A percentile compares a stretch with the other conserved stretches of the same genome.
Conservation (phyloP, 768 basidiomycete genomes). For the Melanogaster broomeanus region DNA sequence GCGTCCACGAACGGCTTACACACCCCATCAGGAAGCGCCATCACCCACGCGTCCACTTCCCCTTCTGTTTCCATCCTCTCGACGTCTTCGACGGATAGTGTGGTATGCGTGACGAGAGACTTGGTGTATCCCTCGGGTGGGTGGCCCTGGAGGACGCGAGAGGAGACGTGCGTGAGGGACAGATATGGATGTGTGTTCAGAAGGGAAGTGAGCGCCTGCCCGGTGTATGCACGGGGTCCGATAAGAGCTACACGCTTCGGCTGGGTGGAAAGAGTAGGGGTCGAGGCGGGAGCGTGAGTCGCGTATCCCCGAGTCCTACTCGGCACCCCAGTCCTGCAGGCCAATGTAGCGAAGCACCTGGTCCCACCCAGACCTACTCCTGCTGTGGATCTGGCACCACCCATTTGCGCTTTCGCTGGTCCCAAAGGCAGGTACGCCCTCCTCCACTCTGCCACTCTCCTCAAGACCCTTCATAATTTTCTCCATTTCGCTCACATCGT, state of each 20-base stretch:
- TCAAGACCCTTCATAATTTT: constrained; percentile 78
- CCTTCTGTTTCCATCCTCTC: constrained; percentile 86
- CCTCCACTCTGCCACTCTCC: constrained; percentile 77
- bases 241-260: constrained; percentile 93
- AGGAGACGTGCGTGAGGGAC: constrained; percentile 90
- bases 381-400: constrained; percentile 8
- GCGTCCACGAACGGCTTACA: constrained; percentile 98
- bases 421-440: constrained; percentile 77
- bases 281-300: constrained; percentile 48
- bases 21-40: constrained; percentile 98
- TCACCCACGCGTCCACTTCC: constrained; percentile 97
- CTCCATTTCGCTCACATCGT: constrained; percentile 91
- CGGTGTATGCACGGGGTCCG: constrained; percentile 98
- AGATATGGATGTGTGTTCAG: constrained; percentile 88
- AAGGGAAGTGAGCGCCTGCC: constrained; percentile 87
- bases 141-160: constrained; percentile 87
- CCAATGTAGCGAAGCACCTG: constrained; percentile 20
- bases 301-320: constrained; percentile 76
- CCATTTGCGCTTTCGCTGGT: constrained; percentile 18
- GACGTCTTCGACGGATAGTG: constrained; percentile 77
- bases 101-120: constrained; percentile 69
- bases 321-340: constrained; percentile 36
- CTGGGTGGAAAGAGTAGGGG: constrained; percentile 46
- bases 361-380: background rate
- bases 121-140: constrained; percentile 83